Evolutionary conservation across 2,329 filamentous ascomycete genomes (phyloP).

Genomic region (Sarocladium strictum): DNA sequence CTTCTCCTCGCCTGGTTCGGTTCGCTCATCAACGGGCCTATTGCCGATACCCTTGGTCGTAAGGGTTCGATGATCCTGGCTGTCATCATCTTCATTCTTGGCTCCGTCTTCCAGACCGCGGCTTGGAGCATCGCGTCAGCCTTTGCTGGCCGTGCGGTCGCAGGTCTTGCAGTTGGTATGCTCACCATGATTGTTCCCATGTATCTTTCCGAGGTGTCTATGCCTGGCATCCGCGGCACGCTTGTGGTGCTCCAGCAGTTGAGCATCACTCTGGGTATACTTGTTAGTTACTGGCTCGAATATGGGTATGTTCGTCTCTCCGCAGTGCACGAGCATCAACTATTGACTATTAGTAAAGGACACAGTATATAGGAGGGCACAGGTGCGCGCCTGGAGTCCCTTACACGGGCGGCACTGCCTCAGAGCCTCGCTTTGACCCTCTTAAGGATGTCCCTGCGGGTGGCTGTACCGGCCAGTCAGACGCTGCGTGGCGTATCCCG

Average conservation of each 20-base stretch:
- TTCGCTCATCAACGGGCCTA: conserved; percentile 35
- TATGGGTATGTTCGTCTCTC: conserved; percentile 10
- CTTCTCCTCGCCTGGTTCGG: conserved; percentile 41
- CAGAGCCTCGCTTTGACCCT: conserved; percentile 34
- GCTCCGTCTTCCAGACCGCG: conserved; percentile 37
- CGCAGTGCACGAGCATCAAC: neutral
- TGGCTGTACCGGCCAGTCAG: conserved; percentile 38
- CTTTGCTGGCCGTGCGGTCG: conserved; percentile 35
- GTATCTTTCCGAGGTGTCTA: conserved; percentile 42
- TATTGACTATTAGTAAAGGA: conserved; percentile 25
- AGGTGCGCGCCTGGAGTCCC: conserved; percentile 40
- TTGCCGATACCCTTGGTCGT: conserved; percentile 28
- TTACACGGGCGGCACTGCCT: conserved; percentile 36
- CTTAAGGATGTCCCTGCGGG: conserved; percentile 31
- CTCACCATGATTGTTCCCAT: conserved; percentile 34
- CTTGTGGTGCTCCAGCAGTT: conserved; percentile 38
- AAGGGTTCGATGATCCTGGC: conserved; percentile 30
- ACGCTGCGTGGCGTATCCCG: conserved; percentile 39
- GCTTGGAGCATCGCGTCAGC: conserved; percentile 34
- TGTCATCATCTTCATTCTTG: conserved; percentile 31
- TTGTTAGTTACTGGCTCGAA: conserved; percentile 35
- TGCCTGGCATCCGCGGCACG: conserved; percentile 41
- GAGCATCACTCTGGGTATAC: conserved; percentile 35
- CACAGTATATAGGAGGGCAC: conserved; percentile 34
- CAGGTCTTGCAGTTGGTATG: conserved; percentile 37